These are phyloP conservation scores for Candida ortonii DNA, from an alignment of 805 yeast genomes.

Conservation along the genomic window DNA sequence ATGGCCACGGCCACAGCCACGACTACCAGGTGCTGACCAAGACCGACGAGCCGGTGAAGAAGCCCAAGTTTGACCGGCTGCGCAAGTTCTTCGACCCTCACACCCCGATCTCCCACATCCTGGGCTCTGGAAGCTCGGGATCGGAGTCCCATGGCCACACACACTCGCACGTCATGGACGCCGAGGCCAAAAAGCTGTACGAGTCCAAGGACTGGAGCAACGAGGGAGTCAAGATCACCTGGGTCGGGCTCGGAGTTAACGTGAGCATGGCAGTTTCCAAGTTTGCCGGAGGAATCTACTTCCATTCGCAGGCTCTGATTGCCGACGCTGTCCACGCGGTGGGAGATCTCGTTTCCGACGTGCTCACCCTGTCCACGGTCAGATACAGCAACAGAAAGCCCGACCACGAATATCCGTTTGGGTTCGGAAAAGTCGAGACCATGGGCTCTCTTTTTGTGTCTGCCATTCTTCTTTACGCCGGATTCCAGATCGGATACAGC, in stretches of 20 bases:
- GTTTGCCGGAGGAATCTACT: constrained; percentile 83
- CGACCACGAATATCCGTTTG: constrained; percentile 66
- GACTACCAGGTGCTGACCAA: background rate
- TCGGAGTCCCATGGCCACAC: constrained; percentile 23
- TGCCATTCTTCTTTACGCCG: constrained; percentile 79
- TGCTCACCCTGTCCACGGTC: constrained; percentile 85
- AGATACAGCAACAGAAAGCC: constrained; percentile 66
- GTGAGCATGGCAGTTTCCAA: constrained; percentile 83
- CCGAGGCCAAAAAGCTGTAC: constrained; percentile 44
- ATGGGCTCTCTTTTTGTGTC: constrained; percentile 89
- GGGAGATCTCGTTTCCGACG: constrained; percentile 86
- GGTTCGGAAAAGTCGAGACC: constrained; percentile 91
- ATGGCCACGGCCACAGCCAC: constrained; percentile 1
- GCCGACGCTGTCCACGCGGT: constrained; percentile 96
- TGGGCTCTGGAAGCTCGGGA: constrained; percentile 20
- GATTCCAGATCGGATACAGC: constrained; percentile 86
- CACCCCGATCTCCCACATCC: constrained; percentile 30
- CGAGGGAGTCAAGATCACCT: constrained; percentile 90
- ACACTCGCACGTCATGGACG: constrained; percentile 41
- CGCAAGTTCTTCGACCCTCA: constrained; percentile 37
- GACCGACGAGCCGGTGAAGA: background rate
- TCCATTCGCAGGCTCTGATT: constrained; percentile 90
- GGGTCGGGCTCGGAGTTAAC: constrained; percentile 85
- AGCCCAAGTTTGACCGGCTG: constrained; percentile 18
- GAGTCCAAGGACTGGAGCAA: constrained; percentile 50